Percentiles rank a stretch among this genome's conserved stretches.
Evolutionary conservation across 441 rosid species (phyloP).

Genomic region (Kokia cookei): DNA sequence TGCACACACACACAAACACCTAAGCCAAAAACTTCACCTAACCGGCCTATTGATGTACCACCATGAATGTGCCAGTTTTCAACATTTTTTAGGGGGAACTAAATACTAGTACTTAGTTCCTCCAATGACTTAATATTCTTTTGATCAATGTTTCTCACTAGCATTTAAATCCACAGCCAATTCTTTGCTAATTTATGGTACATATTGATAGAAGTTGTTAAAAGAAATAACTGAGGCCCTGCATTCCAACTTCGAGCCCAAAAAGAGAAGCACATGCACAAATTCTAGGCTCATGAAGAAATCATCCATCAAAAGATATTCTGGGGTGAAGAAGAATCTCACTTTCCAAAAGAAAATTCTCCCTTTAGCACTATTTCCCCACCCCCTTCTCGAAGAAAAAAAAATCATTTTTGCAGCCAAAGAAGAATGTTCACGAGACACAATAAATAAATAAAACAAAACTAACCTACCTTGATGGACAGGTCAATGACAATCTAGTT

Average conservation of each 20-base stretch:
- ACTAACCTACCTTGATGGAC: constrained; percentile 78
- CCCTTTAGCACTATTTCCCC: neutral
- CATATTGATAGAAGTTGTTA: neutral
- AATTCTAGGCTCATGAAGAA: neutral
- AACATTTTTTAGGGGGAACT: neutral
- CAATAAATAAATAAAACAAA: neutral
- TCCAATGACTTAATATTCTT: neutral
- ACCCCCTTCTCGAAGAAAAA: neutral
- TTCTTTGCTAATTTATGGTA: neutral
- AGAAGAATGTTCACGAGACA: neutral
- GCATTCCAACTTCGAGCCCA: neutral
- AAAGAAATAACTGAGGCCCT: neutral
- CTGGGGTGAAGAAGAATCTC: neutral
- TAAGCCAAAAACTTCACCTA: neutral
- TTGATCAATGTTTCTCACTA: neutral
- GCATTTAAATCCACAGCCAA: neutral
- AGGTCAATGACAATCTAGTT: constrained; percentile 78
- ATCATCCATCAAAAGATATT: neutral
- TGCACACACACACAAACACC: neutral
- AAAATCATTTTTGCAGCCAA: neutral
- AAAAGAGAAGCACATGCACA: neutral
- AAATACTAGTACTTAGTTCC: neutral
- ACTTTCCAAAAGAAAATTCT: neutral
- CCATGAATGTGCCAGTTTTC: neutral
- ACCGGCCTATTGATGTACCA: neutral